Base-by-base conservation (phyloP, 1,284 basidiomycete species). In the Trametes versicolor region DNA sequence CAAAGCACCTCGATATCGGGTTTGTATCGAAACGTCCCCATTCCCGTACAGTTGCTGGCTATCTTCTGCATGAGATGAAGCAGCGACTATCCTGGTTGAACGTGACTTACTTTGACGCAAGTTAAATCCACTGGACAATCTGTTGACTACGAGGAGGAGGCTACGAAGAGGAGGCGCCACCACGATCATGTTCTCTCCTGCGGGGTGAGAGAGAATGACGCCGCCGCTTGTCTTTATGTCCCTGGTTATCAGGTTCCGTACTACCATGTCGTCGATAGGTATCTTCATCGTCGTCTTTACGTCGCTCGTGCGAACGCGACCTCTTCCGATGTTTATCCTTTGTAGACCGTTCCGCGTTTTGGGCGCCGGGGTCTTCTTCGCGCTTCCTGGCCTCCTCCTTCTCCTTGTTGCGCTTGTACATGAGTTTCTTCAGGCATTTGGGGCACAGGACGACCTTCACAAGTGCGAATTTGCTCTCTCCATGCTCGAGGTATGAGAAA, bases 381-480 rank as follows among this genome's bases (percentile, higher is more conserved):
- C 34, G 58, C 43, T 36, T 53, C 50, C 50, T 39, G 17, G 49
- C 58, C 49, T 56, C 75, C 70, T 82, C 83, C 74, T 85, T 89
- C 74, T 91, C 88, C 73, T 89, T 87, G 69, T 84, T 85, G 65
- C 91, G 83, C 76, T 94, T 96, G 89, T 91, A 96, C 84, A 91
- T 89, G 70, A 98, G 79, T 82, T 97, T 98, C 73, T 85, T 87
- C 55, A 87, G 79, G 73, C 96, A 98, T 71, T 80, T 85, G 23
- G 80, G 75, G 74, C 96, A 98, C 25, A 98, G 77, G 0, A 94
- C 93, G 1, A 96, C 88, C 75, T 98, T 98, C 53, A 98, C 96
- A 12, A 97, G 79, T 0, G 94, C 93, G 55, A 87, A 87, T 77
- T 94, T 96, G 60, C 74, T 78, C 71, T 88, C 83, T 0, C 91